Evolutionary conservation across 2,329 filamentous ascomycete species (phyloP).

Genomic region (Penicillium sp.): DNA sequence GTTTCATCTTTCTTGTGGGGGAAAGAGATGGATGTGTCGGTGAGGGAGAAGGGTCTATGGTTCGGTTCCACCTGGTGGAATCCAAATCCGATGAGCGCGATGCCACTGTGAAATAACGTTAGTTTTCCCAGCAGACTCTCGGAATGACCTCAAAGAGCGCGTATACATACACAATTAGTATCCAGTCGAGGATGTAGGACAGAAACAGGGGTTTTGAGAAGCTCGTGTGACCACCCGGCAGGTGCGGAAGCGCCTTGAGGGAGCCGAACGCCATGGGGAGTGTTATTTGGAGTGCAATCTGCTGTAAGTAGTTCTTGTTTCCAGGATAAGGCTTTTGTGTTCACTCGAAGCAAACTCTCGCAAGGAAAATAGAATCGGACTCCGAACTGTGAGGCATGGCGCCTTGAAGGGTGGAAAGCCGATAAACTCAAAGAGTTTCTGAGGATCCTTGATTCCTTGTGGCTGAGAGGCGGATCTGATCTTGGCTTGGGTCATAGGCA

Average conservation of each 20-base stretch:
- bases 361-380: not conserved
- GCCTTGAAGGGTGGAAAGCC: not conserved
- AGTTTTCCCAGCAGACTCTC: not conserved
- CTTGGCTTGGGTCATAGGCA: constrained; percentile 10
- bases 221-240: constrained; percentile 17
- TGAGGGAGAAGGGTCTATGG: constrained; percentile 71
- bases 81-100: constrained; percentile 63
- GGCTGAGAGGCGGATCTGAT: not conserved
- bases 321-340: not conserved
- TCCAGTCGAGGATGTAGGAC: constrained; percentile 77
- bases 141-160: not conserved
- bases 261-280: constrained; percentile 3
- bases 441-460: not conserved
- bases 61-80: constrained; percentile 67
- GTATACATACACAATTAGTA: constrained; percentile 60
- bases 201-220: constrained; percentile 59
- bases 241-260: not conserved
- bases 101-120: constrained; percentile 47
- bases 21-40: constrained; percentile 79
- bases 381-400: not conserved
- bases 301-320: not conserved
- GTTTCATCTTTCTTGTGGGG: constrained; percentile 74
- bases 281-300: not conserved
- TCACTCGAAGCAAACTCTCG: not conserved
- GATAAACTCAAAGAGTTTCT: not conserved